These are phyloP conservation scores for Cylindrodendrum hubeiense DNA, from an alignment of 2,329 filamentous ascomycete species.

Conservation along the genomic window DNA sequence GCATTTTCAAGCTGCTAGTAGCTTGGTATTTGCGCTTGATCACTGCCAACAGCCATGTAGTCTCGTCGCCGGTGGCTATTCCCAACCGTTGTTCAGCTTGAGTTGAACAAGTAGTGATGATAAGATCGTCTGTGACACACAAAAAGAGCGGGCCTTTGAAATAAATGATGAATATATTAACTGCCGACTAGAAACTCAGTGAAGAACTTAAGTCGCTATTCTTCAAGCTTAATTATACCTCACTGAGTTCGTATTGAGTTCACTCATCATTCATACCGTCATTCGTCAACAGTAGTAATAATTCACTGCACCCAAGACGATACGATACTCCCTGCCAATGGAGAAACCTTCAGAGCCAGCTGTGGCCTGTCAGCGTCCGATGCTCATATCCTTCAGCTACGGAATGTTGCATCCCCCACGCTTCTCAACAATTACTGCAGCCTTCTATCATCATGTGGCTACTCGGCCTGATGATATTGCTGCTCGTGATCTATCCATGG, in stretches of 20 bases:
- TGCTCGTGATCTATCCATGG: constrained; percentile 50
- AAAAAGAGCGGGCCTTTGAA: constrained; percentile 8
- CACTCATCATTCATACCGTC: constrained; percentile 7
- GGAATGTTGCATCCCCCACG: constrained; percentile 33
- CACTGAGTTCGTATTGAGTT: not conserved
- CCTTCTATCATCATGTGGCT: constrained; percentile 53
- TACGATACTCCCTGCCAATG: constrained; percentile 16
- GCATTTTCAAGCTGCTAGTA: not conserved
- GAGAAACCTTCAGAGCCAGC: constrained; percentile 11
- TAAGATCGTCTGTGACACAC: not conserved
- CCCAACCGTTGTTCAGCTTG: not conserved
- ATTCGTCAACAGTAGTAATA: not conserved
- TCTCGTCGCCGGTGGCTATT: not conserved
- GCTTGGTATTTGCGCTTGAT: not conserved
- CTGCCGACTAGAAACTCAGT: constrained; percentile 1
- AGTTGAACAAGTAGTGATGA: not conserved
- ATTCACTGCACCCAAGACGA: not conserved
- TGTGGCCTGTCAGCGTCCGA: constrained; percentile 15
- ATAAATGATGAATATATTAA: constrained; percentile 5
- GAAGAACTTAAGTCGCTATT: too few relatives aligned
- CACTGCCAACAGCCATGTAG: constrained; percentile 1
- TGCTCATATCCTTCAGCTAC: constrained; percentile 38
- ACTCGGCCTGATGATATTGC: constrained; percentile 53
- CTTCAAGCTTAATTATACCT: not conserved
- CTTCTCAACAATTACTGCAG: constrained; percentile 50